A percentile compares a stretch with the other conserved stretches of the same genome.
Evolutionary conservation across 1,139 yeast species (phyloP).

Genomic region (Scheffersomyces insectosa): DNA sequence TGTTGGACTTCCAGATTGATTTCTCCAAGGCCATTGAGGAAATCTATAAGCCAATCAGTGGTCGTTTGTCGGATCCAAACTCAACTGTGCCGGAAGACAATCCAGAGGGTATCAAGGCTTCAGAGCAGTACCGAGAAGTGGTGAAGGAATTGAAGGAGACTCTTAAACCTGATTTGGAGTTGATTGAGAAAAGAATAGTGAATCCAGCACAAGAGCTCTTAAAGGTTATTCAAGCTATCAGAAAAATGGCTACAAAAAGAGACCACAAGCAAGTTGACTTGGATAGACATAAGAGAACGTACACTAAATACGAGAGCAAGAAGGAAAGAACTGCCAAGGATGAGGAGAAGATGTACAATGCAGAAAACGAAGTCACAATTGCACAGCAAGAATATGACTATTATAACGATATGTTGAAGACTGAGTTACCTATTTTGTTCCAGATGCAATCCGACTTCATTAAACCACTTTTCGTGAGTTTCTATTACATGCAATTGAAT

Average conservation of each 20-base stretch:
- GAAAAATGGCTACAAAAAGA: conserved; percentile 94
- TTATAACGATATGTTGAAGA: conserved; percentile 90
- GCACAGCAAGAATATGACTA: conserved; percentile 96
- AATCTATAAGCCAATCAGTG: conserved; percentile 93
- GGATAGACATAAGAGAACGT: conserved; percentile 75
- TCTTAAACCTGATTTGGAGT: conserved; percentile 87
- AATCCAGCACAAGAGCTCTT: conserved; percentile 91
- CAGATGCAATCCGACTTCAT: conserved; percentile 89
- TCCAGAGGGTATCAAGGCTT: conserved; percentile 93
- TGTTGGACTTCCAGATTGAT: conserved; percentile 90
- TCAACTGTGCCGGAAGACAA: conserved; percentile 86
- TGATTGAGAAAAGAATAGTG: conserved; percentile 87
- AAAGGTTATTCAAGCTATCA: conserved; percentile 73
- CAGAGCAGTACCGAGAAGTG: conserved; percentile 86
- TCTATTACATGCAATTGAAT: conserved; percentile 96
- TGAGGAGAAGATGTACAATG: conserved; percentile 84
- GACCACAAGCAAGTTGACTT: conserved; percentile 93
- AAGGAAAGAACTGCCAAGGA: conserved; percentile 83
- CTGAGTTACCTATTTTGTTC: conserved; percentile 83
- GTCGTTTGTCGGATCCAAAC: conserved; percentile 86
- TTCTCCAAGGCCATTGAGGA: conserved; percentile 94
- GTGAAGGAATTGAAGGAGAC: conserved; percentile 84
- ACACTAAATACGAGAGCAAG: conserved; percentile 74
- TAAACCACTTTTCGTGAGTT: conserved; percentile 87
- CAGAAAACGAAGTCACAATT: conserved; percentile 84